phyloP scores from a whole-genome alignment of 495 filamentous ascomycete species.

The Opeltia flavorubescens region DNA sequence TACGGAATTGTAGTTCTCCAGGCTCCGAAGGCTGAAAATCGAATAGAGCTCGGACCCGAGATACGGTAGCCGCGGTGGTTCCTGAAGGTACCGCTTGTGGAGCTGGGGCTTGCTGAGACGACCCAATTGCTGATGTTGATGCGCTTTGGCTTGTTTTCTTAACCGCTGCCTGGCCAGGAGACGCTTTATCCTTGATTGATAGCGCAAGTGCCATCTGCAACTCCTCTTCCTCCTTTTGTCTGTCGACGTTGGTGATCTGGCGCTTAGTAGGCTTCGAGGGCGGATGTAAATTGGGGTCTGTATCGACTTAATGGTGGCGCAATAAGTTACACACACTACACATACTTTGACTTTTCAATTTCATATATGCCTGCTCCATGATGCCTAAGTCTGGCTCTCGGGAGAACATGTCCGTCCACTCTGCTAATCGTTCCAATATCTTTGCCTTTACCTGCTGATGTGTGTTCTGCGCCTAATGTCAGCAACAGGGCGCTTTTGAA shows the following conservation, averaged over 20 bases:
- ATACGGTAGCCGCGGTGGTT: slow-evolving; percentile 95
- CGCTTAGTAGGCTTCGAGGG: slow-evolving; percentile 87
- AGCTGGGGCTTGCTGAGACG: slow-evolving; percentile 27
- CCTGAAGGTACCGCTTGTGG: slow-evolving; percentile 42
- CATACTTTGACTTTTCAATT: slow-evolving; percentile 64
- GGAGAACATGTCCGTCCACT: slow-evolving; percentile 91
- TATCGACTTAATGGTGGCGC: no score
- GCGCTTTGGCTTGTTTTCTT: slow-evolving; percentile 21
- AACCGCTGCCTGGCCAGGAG: slow-evolving; percentile 19
- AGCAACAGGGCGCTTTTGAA: slow-evolving; percentile 1
- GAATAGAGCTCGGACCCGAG: slow-evolving; percentile 81
- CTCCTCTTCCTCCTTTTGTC: slow-evolving; percentile 94
- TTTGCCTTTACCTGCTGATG: slow-evolving; percentile 94
- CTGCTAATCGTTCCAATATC: slow-evolving; percentile 90
- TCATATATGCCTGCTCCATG: slow-evolving; percentile 91
- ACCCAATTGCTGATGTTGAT: slow-evolving; percentile 19
- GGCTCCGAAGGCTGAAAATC: slow-evolving; percentile 91
- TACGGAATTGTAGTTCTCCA: slow-evolving; percentile 88
- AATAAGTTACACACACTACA: no score
- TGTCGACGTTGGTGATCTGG: slow-evolving; percentile 75
- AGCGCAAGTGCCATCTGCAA: slow-evolving; percentile 89
- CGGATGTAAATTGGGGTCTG: slow-evolving; percentile 81
- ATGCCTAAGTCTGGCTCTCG: slow-evolving; percentile 86
- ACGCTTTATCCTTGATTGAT: slow-evolving; percentile 69
- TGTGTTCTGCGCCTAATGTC: slow-evolving; percentile 48